These are phyloP conservation scores for Vitis labrusca DNA, from an alignment of 164 flowering plant species.

Conservation along the genomic window DNA sequence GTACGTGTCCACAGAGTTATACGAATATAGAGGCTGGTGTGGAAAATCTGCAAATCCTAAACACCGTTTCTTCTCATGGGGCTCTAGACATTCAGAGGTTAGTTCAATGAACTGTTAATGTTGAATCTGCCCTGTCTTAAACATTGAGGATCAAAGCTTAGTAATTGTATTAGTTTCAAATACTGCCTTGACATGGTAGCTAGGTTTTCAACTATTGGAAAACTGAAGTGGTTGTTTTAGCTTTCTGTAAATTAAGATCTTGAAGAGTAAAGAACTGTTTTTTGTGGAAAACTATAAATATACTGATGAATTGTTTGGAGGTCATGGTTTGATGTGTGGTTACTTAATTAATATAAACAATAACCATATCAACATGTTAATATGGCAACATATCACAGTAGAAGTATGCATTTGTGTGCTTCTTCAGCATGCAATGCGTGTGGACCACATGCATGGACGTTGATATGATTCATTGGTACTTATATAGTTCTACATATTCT, in stretches of 20 bases:
- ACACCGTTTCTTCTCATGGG: conserved; percentile 89
- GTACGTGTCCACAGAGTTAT: conserved; percentile 82
- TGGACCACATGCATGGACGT: too few relatives aligned
- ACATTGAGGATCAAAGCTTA: neutral
- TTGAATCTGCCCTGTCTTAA: neutral
- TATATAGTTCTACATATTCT: too few relatives aligned
- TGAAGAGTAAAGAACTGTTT: neutral
- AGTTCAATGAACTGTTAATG: conserved; percentile 17
- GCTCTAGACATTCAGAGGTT: conserved; percentile 85
- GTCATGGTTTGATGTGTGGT: neutral
- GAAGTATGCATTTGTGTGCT: too few relatives aligned
- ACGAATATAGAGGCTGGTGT: conserved; percentile 80
- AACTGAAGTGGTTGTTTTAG: too few relatives aligned
- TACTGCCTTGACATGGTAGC: too few relatives aligned
- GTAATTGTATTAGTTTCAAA: too few relatives aligned
- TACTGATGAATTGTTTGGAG: neutral
- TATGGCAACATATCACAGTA: too few relatives aligned
- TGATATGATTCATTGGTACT: too few relatives aligned
- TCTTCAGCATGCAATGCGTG: too few relatives aligned
- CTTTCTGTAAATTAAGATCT: neutral
- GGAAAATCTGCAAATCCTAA: conserved; percentile 84
- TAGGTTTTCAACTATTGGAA: too few relatives aligned
- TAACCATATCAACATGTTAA: too few relatives aligned
- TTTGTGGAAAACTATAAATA: neutral
- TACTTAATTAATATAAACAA: too few relatives aligned